Percentiles rank a stretch among this genome's conserved stretches.
These are phyloP conservation scores for Colletotrichum endophyticum DNA, from an alignment of 2,329 filamentous ascomycete species.

Conservation along the genomic window DNA sequence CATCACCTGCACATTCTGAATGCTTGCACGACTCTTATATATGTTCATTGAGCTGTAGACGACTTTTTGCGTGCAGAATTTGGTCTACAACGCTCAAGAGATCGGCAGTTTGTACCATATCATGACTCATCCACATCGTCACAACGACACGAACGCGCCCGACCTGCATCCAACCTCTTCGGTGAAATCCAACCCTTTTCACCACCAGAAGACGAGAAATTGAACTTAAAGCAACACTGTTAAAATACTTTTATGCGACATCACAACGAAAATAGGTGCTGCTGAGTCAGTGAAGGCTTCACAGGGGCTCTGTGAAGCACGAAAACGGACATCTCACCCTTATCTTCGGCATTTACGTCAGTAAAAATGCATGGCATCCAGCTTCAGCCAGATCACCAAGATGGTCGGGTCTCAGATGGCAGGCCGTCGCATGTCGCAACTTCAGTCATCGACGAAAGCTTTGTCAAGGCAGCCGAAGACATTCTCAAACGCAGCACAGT, in stretches of 20 bases:
- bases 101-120: neutral
- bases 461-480: neutral
- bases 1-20: neutral
- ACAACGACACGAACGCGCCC: neutral
- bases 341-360: neutral
- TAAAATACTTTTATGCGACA: rapidly evolving
- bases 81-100: neutral
- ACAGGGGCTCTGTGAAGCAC: neutral
- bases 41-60: neutral
- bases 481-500: neutral
- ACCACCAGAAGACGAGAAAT: neutral
- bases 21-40: neutral
- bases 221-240: neutral
- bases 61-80: neutral
- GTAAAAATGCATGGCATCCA: neutral
- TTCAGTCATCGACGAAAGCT: neutral
- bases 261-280: rapidly evolving
- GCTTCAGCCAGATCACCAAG: neutral
- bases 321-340: neutral
- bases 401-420: neutral
- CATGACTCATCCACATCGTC: neutral
- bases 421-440: neutral
- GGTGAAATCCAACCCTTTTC: neutral
- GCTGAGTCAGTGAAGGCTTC: neutral
- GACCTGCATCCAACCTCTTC: neutral